Percentiles rank a stretch among this genome's conserved stretches.
These are phyloP conservation scores for Verbena officinalis DNA, from an alignment of 257 asterid species.

Conservation along the genomic window DNA sequence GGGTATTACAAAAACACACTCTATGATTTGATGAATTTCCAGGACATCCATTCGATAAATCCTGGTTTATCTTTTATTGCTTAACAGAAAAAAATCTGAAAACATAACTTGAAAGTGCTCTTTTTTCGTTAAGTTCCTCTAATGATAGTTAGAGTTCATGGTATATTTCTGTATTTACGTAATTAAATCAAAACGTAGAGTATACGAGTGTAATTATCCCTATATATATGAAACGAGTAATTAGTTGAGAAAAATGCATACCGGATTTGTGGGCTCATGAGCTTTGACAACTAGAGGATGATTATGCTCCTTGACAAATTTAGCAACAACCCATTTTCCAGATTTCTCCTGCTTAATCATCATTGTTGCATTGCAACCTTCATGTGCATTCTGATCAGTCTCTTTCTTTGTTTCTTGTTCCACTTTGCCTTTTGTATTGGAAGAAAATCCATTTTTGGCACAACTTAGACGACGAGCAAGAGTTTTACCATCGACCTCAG, in stretches of 20 bases:
- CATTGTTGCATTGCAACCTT: slow-evolving; percentile 67
- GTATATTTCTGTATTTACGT: too few relatives aligned
- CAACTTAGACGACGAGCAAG: slow-evolving; percentile 72
- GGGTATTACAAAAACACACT: too few relatives aligned
- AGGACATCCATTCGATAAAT: too few relatives aligned
- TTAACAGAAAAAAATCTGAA: too few relatives aligned
- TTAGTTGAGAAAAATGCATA: slow-evolving; percentile 19
- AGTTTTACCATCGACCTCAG: slow-evolving; percentile 59
- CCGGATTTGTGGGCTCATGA: slow-evolving; percentile 37
- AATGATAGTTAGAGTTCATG: too few relatives aligned
- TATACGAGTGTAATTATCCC: too few relatives aligned
- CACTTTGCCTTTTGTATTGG: slow-evolving; percentile 34
- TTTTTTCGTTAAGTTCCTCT: too few relatives aligned
- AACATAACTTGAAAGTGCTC: too few relatives aligned
- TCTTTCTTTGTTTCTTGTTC: slow-evolving; percentile 49
- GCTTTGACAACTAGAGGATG: slow-evolving; percentile 47
- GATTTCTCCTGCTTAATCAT: slow-evolving; percentile 56
- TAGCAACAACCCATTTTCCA: slow-evolving; percentile 63
- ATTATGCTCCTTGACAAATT: slow-evolving; percentile 67
- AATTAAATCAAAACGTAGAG: too few relatives aligned
- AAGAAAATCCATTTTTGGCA: slow-evolving; percentile 56
- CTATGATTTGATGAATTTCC: too few relatives aligned
- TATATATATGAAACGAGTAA: too few relatives aligned
- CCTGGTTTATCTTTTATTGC: too few relatives aligned
- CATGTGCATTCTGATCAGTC: slow-evolving; percentile 55